Evolutionary conservation across 306 rosid species (phyloP), one percentile per base, ranked within the genome.

Genomic region (Betula pendula): DNA sequence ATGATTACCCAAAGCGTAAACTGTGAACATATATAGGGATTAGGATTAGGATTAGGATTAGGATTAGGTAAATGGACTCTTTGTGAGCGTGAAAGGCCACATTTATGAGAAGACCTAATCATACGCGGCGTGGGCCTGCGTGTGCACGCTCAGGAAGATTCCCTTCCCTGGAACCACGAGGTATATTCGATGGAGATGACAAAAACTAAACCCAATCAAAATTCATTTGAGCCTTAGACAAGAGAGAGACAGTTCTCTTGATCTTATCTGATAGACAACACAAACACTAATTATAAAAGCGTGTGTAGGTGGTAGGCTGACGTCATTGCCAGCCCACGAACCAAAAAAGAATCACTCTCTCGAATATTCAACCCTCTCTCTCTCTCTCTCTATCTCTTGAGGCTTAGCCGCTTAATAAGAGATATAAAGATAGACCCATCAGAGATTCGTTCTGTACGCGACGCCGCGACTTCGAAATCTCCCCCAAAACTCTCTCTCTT

Each of bases 381-480:
- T 2, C 14, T 47, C 56, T 44, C 69, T n/a, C 5, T 47, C 56
- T 68, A 8, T 72, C 65, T 74, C 53, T 44, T 12, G 2, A 12
- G 38, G 3, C 1, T 59, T 8, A 29, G n/a, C n/a, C n/a, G n/a
- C n/a, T n/a, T n/a, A n/a, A n/a, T 4, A 7, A 5, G 3, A 5
- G 3, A 25, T 24, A 58, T 58, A 65, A 65, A 56, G 43, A 71
- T 48, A 83, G 84, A 81, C 16, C 83, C 80, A 87, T 87, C 80
- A 38, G 71, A 89, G 92, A 91, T 86, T 91, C 85, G 85, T 58
- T 84, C 22, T 52, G 58, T 90, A 90, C 79, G 97, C 96, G 97
- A 94, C 97, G 96, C 78, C 96, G 80, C 96, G 98, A 86, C 90
- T 79, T 85, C 71, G 95, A 69, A 77, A 67, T 82, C 74, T 70